Conservation (phyloP, 441 rosid species). For the Capsella rubella region DNA sequence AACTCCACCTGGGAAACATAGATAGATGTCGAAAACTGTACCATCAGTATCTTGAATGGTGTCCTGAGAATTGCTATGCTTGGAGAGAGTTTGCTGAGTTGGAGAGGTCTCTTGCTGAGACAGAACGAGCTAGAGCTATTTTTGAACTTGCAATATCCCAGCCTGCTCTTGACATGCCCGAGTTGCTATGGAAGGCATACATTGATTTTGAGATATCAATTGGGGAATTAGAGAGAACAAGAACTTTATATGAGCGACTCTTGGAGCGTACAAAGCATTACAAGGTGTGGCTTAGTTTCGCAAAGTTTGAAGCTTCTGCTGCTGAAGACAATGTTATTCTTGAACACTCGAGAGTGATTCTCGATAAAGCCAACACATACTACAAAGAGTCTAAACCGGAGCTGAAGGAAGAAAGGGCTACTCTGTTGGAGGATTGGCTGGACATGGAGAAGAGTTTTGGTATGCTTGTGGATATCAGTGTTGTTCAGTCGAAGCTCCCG, state of each 20-base stretch:
- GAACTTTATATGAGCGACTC: conserved; percentile 70
- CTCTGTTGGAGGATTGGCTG: conserved; percentile 83
- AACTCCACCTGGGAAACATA: conserved; percentile 78
- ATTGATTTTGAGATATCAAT: conserved; percentile 85
- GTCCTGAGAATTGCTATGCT: conserved; percentile 85
- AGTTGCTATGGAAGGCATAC: conserved; percentile 90
- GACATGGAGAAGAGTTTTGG: conserved; percentile 67
- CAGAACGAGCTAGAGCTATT: conserved; percentile 76
- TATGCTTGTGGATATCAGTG: conserved; percentile 61
- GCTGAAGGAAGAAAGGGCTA: conserved; percentile 80
- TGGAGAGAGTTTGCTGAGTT: conserved; percentile 88
- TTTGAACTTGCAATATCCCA: conserved; percentile 84
- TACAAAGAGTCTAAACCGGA: conserved; percentile 71
- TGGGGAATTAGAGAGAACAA: conserved; percentile 64
- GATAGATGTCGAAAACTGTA: conserved; percentile 79
- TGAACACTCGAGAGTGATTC: conserved; percentile 58
- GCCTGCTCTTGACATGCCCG: conserved; percentile 87
- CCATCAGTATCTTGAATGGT: conserved; percentile 86
- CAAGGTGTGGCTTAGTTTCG: conserved; percentile 91
- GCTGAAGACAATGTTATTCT: conserved; percentile 24
- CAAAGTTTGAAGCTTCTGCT: conserved; percentile 77
- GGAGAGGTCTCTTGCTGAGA: conserved; percentile 72
- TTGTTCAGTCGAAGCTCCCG: conserved; percentile 71
- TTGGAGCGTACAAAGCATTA: conserved; percentile 79
- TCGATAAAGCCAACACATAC: conserved; percentile 69